Evolutionary conservation across 176 grass and related monocot species (phyloP).

Genomic region (Zea luxurians): DNA sequence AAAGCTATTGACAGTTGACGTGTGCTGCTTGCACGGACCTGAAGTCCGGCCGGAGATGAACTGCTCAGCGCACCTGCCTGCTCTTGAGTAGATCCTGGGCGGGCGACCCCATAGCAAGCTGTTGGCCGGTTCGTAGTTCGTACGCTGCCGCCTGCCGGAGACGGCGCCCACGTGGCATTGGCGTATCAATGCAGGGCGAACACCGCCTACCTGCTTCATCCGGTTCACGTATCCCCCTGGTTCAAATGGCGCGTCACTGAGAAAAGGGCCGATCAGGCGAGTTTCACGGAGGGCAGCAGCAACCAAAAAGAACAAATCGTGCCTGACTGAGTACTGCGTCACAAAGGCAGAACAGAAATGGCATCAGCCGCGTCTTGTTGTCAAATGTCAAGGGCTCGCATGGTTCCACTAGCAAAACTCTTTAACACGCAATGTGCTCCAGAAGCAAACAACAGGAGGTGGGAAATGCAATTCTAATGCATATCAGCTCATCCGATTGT

Average conservation of each 20-base stretch:
- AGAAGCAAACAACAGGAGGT: neutral
- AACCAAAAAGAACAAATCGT: neutral
- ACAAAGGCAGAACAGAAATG: neutral
- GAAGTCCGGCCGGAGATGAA: too few relatives aligned
- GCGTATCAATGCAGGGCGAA: neutral
- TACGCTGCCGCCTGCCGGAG: too few relatives aligned
- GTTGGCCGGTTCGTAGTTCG: too few relatives aligned
- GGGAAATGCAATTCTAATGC: neutral
- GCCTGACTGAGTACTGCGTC: neutral
- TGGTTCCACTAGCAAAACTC: neutral
- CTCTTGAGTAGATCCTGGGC: too few relatives aligned
- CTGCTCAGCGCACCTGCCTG: too few relatives aligned
- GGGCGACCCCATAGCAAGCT: too few relatives aligned
- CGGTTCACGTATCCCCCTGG: neutral
- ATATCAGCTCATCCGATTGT: neutral
- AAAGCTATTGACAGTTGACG: too few relatives aligned
- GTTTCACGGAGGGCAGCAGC: slow-evolving; percentile 13
- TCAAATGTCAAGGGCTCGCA: neutral
- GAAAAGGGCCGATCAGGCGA: neutral
- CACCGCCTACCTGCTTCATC: neutral
- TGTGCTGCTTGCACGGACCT: too few relatives aligned
- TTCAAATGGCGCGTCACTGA: slow-evolving; percentile 34
- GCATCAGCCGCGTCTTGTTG: neutral
- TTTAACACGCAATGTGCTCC: neutral
- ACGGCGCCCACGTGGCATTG: neutral